Base-by-base conservation (phyloP, 2,329 filamentous ascomycete species). In the Sclerotinia subarctica region DNA sequence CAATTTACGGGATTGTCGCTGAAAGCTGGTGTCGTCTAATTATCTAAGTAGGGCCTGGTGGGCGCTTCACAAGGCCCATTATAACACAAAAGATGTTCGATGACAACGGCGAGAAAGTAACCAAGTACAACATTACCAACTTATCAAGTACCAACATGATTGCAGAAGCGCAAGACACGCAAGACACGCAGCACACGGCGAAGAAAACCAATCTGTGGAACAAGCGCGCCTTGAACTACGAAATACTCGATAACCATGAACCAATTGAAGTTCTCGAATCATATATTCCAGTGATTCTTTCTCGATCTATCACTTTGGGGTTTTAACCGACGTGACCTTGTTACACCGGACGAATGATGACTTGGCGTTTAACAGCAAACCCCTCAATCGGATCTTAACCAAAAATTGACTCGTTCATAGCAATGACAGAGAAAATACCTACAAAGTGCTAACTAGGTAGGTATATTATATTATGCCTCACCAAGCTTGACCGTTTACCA, bases 281-380 rank as follows among this genome's bases (percentile, higher is more conserved):
- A 66, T n/a, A 35, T 29, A 7, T 46, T 32, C 19, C 56, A 63
- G 38, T 26, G 13, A 67, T 54, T 51, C 26, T 53, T 54, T 54
- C 46, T 53, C 47, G 15, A 62, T 62, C 47, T 26, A 35, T n/a
- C 19, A n/a, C 47, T 67, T 21, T 51, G 57, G 11, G 24, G 19
- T 53, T 63, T 17, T 63, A 26, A 17, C 13, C 47, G 32, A 63
- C 53, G 57, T 54, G 44, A 63, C 60, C 58, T 46, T 58, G 64
- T 69, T 35, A 71, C 72, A 73, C 69, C 71, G 73, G 70, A 75
- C 74, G 72, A 75, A 75, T 75, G 69, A 71, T 52, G 70, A 69
- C 49, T 35, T 67, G 70, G 72, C 74, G 73, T 71, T 73, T 75
- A 75, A 29, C 44, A 49, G 46, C 42, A 38, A 62, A 32, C 63